phyloP scores from a whole-genome alignment of 352 stramenopile species.

The Phytophthora multivora region DNA sequence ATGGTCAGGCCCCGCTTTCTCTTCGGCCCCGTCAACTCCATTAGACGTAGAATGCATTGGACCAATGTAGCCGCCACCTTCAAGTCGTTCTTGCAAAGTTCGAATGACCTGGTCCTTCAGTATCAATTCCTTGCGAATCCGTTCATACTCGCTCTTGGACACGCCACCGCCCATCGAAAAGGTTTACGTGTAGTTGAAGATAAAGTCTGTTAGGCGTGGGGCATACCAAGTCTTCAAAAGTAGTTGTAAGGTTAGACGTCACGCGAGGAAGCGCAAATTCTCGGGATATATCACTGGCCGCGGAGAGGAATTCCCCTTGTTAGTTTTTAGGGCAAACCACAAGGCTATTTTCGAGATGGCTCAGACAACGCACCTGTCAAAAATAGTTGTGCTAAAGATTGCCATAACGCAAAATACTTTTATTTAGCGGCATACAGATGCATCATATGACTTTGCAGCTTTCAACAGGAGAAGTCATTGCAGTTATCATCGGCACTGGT shows the following conservation, averaged over 20 bases:
- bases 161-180: constrained; percentile 68
- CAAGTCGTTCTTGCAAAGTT: constrained; percentile 60
- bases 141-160: constrained; percentile 76
- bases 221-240: constrained; percentile 18
- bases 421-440: constrained; percentile 1
- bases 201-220: constrained; percentile 14
- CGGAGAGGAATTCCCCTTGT: constrained; percentile 5
- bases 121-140: constrained; percentile 69
- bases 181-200: constrained; percentile 2
- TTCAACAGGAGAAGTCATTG: neutral
- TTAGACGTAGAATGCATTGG: constrained; percentile 10
- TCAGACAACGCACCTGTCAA: too few species aligned
- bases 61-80: constrained; percentile 26
- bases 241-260: neutral
- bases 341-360: too few species aligned
- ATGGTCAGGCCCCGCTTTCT: neutral
- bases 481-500: neutral
- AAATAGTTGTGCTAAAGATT: constrained; percentile 28
- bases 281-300: neutral
- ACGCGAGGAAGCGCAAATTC: neutral
- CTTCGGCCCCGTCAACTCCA: neutral
- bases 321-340: neutral
- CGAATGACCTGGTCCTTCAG: constrained; percentile 77
- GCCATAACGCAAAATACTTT: constrained; percentile 4
- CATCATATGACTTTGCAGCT: neutral